Evolutionary conservation across 257 asterid species (phyloP).

Genomic region (Fraxinus americana): DNA sequence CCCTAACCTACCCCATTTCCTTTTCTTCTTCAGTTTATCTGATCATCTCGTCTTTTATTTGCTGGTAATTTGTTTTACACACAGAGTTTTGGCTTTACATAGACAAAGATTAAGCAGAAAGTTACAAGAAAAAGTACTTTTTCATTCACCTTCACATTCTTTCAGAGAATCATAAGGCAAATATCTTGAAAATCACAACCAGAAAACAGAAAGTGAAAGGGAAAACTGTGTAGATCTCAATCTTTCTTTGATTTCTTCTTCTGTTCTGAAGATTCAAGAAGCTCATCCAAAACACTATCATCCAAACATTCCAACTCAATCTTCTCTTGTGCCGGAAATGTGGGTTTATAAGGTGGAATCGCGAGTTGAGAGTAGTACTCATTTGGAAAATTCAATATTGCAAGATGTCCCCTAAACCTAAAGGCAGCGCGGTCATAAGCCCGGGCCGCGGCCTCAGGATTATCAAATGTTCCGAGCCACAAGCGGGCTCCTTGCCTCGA

Average conservation of each 20-base stretch:
- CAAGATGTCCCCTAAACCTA: conserved; percentile 58
- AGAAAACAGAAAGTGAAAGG: not conserved
- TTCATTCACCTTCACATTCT: not conserved
- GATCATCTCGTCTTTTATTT: too few relatives aligned
- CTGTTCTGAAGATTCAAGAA: conserved; percentile 47
- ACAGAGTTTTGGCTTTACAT: not conserved
- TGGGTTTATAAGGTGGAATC: conserved; percentile 47
- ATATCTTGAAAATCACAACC: not conserved
- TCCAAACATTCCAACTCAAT: conserved; percentile 61
- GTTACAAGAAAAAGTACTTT: not conserved
- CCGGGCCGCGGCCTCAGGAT: conserved; percentile 67
- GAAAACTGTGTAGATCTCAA: not conserved
- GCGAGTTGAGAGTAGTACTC: conserved; percentile 58
- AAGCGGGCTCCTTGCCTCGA: conserved; percentile 49
- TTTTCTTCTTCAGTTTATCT: not conserved
- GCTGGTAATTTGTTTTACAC: not conserved
- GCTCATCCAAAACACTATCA: conserved; percentile 55
- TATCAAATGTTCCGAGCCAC: conserved; percentile 74
- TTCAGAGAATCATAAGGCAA: too few relatives aligned
- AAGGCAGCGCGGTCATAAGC: conserved; percentile 58
- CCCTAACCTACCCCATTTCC: not conserved
- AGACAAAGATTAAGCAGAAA: not conserved
- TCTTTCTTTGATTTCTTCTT: conserved; percentile 31
- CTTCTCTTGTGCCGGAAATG: conserved; percentile 36
- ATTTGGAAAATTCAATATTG: conserved; percentile 53